Conservation (phyloP, 2,329 filamentous ascomycete species). For the Sarocladium brachiariae region DNA sequence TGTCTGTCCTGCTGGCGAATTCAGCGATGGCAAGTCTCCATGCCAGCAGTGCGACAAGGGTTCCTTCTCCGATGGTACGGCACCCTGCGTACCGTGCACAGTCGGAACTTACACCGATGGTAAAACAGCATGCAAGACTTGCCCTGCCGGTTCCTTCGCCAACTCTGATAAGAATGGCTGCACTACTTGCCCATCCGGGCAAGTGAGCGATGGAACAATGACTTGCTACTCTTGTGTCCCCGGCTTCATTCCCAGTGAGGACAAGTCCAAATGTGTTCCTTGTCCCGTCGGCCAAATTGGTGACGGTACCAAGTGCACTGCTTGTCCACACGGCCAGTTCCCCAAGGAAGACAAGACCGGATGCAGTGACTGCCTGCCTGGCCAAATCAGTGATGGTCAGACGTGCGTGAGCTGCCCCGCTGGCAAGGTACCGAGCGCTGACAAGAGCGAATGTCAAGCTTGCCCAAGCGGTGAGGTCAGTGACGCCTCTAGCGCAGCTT, state of each 20-base stretch:
- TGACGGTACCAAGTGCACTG: neutral
- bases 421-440: neutral
- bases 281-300: neutral
- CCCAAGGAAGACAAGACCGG: constrained; percentile 1
- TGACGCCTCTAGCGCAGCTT: neutral
- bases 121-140: neutral
- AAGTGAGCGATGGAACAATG: neutral
- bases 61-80: neutral
- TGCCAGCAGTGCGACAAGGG: neutral
- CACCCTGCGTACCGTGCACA: neutral
- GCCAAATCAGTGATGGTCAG: neutral
- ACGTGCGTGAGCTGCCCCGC: neutral
- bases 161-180: neutral
- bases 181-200: neutral
- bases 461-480: neutral
- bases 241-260: neutral
- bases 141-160: neutral
- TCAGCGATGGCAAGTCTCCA: neutral
- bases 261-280: neutral
- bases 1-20: neutral
- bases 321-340: neutral
- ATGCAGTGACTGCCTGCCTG: neutral
- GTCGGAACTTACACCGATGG: neutral
- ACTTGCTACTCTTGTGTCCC: neutral
- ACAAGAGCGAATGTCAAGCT: neutral